Evolutionary conservation across 2,329 filamentous ascomycete genomes (phyloP).

Genomic region (Pleoardoris graminearum): DNA sequence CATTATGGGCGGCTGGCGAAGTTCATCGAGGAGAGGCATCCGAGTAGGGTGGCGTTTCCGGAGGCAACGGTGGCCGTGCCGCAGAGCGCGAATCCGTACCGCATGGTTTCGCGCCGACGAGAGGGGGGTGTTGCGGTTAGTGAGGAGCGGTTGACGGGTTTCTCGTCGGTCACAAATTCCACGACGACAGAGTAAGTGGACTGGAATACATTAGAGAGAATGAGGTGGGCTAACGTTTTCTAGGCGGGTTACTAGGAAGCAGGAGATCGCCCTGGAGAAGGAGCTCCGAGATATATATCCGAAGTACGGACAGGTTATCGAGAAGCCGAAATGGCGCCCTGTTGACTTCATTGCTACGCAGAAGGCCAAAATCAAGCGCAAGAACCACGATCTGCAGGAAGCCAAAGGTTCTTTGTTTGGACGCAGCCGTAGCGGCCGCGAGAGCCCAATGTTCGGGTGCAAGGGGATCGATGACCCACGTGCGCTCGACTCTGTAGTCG

Average conservation of each 20-base stretch:
- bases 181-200: background rate
- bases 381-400: slow-evolving; percentile 15
- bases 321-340: slow-evolving; percentile 33
- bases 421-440: slow-evolving; percentile 2
- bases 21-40: slow-evolving; percentile 33
- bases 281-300: slow-evolving; percentile 35
- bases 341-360: slow-evolving; percentile 34
- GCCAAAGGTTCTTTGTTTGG: slow-evolving; percentile 14
- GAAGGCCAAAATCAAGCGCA: slow-evolving; percentile 21
- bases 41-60: slow-evolving; percentile 38
- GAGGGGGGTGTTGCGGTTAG: background rate
- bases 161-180: background rate
- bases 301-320: slow-evolving; percentile 37
- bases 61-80: slow-evolving; percentile 28
- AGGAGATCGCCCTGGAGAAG: slow-evolving; percentile 32
- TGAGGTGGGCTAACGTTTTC: background rate
- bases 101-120: slow-evolving; percentile 21
- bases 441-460: slow-evolving; percentile 26
- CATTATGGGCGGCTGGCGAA: slow-evolving; percentile 39
- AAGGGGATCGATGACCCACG: slow-evolving; percentile 1
- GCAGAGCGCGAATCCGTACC: slow-evolving; percentile 25
- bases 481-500: background rate
- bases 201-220: background rate
- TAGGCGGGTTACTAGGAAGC: slow-evolving; percentile 19
- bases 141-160: background rate